These are phyloP conservation scores for Plenodomus lindquistii DNA, from an alignment of 2,329 filamentous ascomycete species.

Conservation along the genomic window DNA sequence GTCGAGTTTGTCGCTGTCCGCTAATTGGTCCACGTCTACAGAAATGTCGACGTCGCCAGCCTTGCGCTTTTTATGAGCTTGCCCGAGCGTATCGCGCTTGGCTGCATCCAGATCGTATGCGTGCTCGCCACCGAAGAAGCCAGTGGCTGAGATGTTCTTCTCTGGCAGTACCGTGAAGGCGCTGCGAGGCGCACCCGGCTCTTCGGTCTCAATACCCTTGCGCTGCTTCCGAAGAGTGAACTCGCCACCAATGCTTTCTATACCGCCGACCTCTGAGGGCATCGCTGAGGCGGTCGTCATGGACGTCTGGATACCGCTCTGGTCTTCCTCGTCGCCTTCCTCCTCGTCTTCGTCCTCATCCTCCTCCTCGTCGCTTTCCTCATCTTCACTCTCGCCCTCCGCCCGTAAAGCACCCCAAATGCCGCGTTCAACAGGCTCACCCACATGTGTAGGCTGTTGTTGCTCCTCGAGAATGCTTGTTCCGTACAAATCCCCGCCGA, in stretches of 20 bases:
- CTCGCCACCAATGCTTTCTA: conserved; percentile 79
- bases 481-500: conserved; percentile 93
- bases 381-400: conserved; percentile 71
- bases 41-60: conserved; percentile 93
- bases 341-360: conserved; percentile 73
- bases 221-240: conserved; percentile 89
- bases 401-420: conserved; percentile 92
- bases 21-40: conserved; percentile 81
- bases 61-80: conserved; percentile 84
- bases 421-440: conserved; percentile 82
- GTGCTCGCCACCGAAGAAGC: conserved; percentile 95
- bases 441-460: conserved; percentile 56
- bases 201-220: conserved; percentile 82
- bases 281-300: conserved; percentile 75
- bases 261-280: conserved; percentile 75
- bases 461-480: conserved; percentile 67
- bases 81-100: conserved; percentile 67
- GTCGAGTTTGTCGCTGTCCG: conserved; percentile 73
- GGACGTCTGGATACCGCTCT: conserved; percentile 70
- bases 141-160: conserved; percentile 79
- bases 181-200: conserved; percentile 69
- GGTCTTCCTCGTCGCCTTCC: conserved; percentile 58
- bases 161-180: conserved; percentile 92
- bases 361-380: conserved; percentile 61
- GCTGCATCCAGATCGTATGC: conserved; percentile 81